Conservation (phyloP, 352 stramenopile species). For the Phytophthora aleatoria region DNA sequence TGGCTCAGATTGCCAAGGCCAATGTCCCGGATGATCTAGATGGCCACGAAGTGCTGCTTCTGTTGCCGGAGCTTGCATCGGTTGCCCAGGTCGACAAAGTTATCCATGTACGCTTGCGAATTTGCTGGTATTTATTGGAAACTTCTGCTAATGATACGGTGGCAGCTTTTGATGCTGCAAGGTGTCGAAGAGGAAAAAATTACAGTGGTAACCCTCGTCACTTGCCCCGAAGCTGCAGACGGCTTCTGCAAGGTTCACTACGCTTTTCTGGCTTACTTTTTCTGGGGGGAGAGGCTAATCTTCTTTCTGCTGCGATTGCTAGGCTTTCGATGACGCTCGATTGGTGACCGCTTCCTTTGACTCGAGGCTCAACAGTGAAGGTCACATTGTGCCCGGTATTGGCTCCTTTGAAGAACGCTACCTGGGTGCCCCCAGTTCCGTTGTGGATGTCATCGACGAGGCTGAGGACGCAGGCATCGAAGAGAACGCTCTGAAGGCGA, state of each 20-base stretch:
- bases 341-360: conserved; percentile 85
- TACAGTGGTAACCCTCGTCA: conserved; percentile 81
- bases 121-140: not conserved
- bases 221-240: conserved; percentile 78
- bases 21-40: conserved; percentile 69
- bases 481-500: conserved; percentile 46
- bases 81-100: conserved; percentile 73
- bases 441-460: conserved; percentile 46
- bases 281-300: not conserved
- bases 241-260: conserved; percentile 71
- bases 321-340: conserved; percentile 73
- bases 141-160: conserved; percentile 3
- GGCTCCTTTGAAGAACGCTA: conserved; percentile 83
- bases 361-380: conserved; percentile 52
- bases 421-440: conserved; percentile 37
- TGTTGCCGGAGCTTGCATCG: conserved; percentile 68
- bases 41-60: conserved; percentile 66
- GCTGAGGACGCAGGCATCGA: conserved; percentile 25
- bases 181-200: conserved; percentile 81
- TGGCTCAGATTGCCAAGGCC: conserved; percentile 48
- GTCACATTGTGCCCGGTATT: conserved; percentile 74
- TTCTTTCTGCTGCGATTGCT: not conserved
- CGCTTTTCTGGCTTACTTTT: not conserved
- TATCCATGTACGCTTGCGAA: conserved; percentile 56
- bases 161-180: conserved; percentile 69